Conservation (phyloP, 2,329 filamentous ascomycete species). For the Bipolaris cookei region DNA sequence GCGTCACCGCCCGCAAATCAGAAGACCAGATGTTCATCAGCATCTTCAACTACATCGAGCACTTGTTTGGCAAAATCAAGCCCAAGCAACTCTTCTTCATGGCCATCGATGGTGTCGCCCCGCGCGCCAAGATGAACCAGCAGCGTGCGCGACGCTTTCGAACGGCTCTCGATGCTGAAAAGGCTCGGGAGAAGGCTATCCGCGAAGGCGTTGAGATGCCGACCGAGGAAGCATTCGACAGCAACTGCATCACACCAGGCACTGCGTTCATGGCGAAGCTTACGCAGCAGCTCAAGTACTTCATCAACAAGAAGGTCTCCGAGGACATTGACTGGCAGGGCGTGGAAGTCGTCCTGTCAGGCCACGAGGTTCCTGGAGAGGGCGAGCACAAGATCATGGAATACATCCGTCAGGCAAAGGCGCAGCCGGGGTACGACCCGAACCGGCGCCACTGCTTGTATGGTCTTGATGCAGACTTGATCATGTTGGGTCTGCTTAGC, state of each 20-base stretch:
- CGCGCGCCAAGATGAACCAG: constrained; percentile 99
- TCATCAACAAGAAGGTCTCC: constrained; percentile 97
- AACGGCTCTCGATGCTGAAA: constrained; percentile 89
- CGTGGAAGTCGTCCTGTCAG: constrained; percentile 93
- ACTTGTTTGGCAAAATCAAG: constrained; percentile 98
- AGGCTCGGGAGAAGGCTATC: constrained; percentile 89
- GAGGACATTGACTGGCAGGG: constrained; percentile 98
- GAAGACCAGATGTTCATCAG: constrained; percentile 99
- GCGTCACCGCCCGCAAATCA: constrained; percentile 87
- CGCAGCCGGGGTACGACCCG: constrained; percentile 87
- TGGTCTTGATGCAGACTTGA: constrained; percentile 94
- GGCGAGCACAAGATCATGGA: constrained; percentile 99
- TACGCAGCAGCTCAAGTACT: constrained; percentile 93
- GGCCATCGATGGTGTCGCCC: constrained; percentile 97
- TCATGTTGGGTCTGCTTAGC: constrained; percentile 96
- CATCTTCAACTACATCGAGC: constrained; percentile 99
- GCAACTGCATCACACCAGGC: constrained; percentile 97
- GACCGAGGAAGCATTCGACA: constrained; percentile 95
- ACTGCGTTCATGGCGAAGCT: constrained; percentile 98
- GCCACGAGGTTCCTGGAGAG: constrained; percentile 96
- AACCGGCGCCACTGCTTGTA: constrained; percentile 97
- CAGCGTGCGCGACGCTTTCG: constrained; percentile 94
- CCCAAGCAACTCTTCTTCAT: constrained; percentile 99
- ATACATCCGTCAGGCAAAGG: constrained; percentile 97
- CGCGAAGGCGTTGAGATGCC: constrained; percentile 89